phyloP scores from a whole-genome alignment of 2,329 filamentous ascomycete genomes.

The Fusarium sp. region DNA sequence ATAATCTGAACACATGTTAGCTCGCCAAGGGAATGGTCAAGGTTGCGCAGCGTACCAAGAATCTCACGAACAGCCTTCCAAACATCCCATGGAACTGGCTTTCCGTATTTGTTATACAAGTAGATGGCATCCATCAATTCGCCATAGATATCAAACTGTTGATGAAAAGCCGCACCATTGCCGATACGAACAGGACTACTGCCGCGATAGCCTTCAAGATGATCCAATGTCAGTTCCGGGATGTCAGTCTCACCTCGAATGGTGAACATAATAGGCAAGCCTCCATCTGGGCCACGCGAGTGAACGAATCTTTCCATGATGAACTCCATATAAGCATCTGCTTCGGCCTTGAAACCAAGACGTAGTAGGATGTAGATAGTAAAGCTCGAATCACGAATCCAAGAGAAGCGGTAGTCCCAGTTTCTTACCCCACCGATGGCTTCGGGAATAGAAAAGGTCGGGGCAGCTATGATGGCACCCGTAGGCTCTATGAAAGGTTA shows the following conservation, averaged over 20 bases:
- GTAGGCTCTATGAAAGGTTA: conserved; percentile 67
- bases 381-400: conserved; percentile 82
- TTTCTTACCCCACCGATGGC: conserved; percentile 74
- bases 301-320: conserved; percentile 76
- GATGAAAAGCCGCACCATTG: conserved; percentile 80
- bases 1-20: conserved; percentile 60
- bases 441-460: conserved; percentile 82
- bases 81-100: conserved; percentile 79
- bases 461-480: conserved; percentile 79
- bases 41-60: conserved; percentile 54
- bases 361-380: conserved; percentile 82
- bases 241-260: conserved; percentile 80
- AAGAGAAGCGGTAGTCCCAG: conserved; percentile 81
- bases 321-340: conserved; percentile 81
- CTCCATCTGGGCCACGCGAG: conserved; percentile 68
- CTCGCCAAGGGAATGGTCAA: background rate
- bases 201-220: conserved; percentile 77
- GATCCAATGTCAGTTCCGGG: conserved; percentile 73
- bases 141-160: conserved; percentile 83
- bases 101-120: conserved; percentile 82
- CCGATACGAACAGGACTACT: conserved; percentile 80
- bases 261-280: conserved; percentile 83
- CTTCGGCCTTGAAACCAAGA: conserved; percentile 79
- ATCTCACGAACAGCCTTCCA: conserved; percentile 78
- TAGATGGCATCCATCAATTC: conserved; percentile 83